Conservation (phyloP, 2,329 filamentous ascomycete genomes). For the Venturia asperata region DNA sequence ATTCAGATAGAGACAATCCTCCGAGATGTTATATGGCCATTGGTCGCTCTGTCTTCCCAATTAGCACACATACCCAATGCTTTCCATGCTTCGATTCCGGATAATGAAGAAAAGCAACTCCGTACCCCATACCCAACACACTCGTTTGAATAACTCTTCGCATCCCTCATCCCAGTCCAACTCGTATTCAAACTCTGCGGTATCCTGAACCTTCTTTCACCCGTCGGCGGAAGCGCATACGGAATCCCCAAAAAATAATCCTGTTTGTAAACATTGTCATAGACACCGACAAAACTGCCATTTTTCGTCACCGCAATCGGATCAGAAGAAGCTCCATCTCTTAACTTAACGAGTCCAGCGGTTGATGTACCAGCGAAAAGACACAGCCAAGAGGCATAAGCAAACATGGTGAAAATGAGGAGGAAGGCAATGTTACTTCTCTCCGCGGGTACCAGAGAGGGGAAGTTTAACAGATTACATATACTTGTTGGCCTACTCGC, state of each 20-base stretch:
- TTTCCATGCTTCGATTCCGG: not conserved
- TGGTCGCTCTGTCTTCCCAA: conserved; percentile 19
- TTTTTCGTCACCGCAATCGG: conserved; percentile 32
- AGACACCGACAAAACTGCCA: conserved; percentile 36
- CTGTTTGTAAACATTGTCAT: conserved; percentile 37
- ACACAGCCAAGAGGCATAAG: not conserved
- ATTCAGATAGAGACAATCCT: conserved; percentile 56
- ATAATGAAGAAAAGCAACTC: conserved; percentile 37
- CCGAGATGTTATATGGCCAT: conserved; percentile 26
- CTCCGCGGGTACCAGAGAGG: not conserved
- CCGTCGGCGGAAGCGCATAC: conserved; percentile 49
- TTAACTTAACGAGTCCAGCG: not conserved
- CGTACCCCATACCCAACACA: conserved; percentile 31
- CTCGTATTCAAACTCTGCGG: conserved; percentile 44
- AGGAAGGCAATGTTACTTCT: not conserved
- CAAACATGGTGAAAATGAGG: not conserved
- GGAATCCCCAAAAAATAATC: conserved; percentile 47
- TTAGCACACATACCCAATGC: not conserved
- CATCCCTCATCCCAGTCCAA: conserved; percentile 34
- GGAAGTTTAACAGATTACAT: not conserved
- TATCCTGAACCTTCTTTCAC: conserved; percentile 46
- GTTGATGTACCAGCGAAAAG: not conserved
- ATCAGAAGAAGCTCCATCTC: not conserved
- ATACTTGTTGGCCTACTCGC: not conserved
- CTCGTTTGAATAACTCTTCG: conserved; percentile 34